A percentile compares a stretch with the other conserved stretches of the same genome.
Conservation (phyloP, 116 monocot genomes). For the Cymodocea nodosa region DNA sequence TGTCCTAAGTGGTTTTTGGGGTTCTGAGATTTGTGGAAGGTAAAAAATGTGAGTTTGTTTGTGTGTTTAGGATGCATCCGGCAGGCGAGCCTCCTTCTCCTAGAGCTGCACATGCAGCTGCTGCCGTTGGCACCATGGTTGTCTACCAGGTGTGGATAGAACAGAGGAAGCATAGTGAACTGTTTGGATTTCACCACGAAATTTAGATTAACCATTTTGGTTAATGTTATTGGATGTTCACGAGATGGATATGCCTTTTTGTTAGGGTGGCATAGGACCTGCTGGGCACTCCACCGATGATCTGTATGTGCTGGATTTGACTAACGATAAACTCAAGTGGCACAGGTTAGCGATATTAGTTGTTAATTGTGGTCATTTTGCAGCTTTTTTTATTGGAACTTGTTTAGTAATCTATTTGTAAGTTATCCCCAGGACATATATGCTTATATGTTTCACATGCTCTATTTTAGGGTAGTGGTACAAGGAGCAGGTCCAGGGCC, state of each 20-base stretch:
- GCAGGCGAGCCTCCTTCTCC: slow-evolving; percentile 86
- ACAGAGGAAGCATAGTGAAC: background rate
- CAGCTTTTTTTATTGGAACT: background rate
- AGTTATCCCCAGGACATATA: no score
- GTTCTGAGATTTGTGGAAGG: background rate
- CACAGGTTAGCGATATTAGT: slow-evolving; percentile 46
- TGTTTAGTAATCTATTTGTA: background rate
- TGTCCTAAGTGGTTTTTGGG: background rate
- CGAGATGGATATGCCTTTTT: slow-evolving; percentile 8
- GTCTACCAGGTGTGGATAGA: slow-evolving; percentile 83
- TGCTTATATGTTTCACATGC: slow-evolving; percentile 1
- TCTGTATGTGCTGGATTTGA: slow-evolving; percentile 87
- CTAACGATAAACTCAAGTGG: slow-evolving; percentile 91
- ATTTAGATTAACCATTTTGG: background rate
- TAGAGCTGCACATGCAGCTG: slow-evolving; percentile 93
- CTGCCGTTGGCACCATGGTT: slow-evolving; percentile 94
- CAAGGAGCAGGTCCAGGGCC: slow-evolving; percentile 93
- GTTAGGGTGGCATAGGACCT: slow-evolving; percentile 86
- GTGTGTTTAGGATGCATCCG: slow-evolving; percentile 46
- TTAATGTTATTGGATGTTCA: background rate
- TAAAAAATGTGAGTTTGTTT: background rate
- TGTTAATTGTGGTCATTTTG: background rate
- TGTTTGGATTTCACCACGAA: background rate
- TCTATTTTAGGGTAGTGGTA: slow-evolving; percentile 60
- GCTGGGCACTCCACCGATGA: slow-evolving; percentile 94